Percentiles rank a stretch among this genome's conserved stretches.
phyloP scores from a whole-genome alignment of 768 basidiomycete genomes.

The Boletus rufocinnamomeus region DNA sequence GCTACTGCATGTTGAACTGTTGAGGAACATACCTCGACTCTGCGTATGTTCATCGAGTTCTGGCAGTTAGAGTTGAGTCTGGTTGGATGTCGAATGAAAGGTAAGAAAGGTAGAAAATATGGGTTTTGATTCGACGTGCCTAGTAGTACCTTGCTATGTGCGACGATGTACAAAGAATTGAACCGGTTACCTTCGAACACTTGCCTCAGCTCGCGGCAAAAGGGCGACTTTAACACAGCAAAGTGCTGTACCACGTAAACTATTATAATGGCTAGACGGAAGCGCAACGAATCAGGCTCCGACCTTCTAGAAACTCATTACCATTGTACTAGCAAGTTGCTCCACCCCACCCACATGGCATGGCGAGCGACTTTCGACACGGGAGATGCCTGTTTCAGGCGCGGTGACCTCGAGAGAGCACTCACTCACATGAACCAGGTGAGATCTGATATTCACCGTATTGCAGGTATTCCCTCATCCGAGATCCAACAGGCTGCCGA shows the following conservation, averaged over 20 bases:
- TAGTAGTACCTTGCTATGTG: background rate
- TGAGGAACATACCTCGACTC: conserved; percentile 28
- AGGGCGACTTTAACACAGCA: conserved; percentile 2
- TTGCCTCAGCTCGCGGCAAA: background rate
- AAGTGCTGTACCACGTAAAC: background rate
- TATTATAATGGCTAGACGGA: too few species aligned
- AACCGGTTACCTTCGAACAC: background rate
- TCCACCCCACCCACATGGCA: conserved; percentile 33
- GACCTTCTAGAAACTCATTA: background rate
- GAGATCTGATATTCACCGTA: conserved; percentile 6
- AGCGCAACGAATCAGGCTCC: too few species aligned
- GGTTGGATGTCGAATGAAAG: background rate
- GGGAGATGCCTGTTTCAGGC: conserved; percentile 46
- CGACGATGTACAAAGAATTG: background rate
- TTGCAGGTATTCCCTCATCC: background rate
- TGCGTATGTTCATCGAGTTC: conserved; percentile 32
- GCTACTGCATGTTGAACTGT: background rate
- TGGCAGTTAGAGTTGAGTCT: background rate
- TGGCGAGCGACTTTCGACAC: conserved; percentile 47
- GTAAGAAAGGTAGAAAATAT: background rate
- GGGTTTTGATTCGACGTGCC: background rate
- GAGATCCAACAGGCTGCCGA: conserved; percentile 48
- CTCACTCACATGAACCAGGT: conserved; percentile 52
- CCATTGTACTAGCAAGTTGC: background rate
- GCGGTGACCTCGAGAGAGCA: conserved; percentile 45